These are phyloP conservation scores for Heimioporus sp. DNA, from an alignment of 768 basidiomycete genomes.

Conservation along the genomic window DNA sequence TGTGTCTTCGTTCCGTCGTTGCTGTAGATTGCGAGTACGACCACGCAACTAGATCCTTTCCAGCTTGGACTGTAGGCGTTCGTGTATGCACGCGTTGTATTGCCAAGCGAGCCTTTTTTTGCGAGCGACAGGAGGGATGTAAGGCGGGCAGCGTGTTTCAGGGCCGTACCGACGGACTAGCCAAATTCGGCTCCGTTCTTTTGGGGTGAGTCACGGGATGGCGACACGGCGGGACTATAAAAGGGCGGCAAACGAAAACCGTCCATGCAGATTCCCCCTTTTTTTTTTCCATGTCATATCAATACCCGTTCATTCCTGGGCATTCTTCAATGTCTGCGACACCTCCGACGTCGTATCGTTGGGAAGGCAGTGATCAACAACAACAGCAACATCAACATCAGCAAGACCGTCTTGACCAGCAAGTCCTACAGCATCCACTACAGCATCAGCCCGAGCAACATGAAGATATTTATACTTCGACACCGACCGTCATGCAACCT, in stretches of 20 bases:
- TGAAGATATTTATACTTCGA: conserved; percentile 22
- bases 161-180: conserved; percentile 7
- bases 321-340: conserved; percentile 49
- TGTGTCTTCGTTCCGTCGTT: no score
- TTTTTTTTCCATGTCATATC: conserved; percentile 47
- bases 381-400: conserved; percentile 35
- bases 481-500: conserved; percentile 16
- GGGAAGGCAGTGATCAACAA: conserved; percentile 38
- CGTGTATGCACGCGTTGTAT: no score
- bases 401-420: conserved; percentile 36
- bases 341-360: conserved; percentile 41
- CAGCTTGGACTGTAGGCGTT: no score
- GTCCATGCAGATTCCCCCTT: conserved; percentile 20
- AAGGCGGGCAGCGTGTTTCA: conserved; percentile 1
- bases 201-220: conserved; percentile 25
- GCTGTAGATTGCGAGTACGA: no score
- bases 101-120: no score
- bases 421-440: conserved; percentile 38
- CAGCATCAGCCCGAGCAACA: conserved; percentile 32
- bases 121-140: neutral
- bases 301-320: conserved; percentile 45
- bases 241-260: conserved; percentile 24
- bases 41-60: no score
- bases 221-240: conserved; percentile 25
- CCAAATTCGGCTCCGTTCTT: conserved; percentile 18